Evolutionary conservation across 129 eudicot species (phyloP).

Genomic region (Flaveria brownii): DNA sequence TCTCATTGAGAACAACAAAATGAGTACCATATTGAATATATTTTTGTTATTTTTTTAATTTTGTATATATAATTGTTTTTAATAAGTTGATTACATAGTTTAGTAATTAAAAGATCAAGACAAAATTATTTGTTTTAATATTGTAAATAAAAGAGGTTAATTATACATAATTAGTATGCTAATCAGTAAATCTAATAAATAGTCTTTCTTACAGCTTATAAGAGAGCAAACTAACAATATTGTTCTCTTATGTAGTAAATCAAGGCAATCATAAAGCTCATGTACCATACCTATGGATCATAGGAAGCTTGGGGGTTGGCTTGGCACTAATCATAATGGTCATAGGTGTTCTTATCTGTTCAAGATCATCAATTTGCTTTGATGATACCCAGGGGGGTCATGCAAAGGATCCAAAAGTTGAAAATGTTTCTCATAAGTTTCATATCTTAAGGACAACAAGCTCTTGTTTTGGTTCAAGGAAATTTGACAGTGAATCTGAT

Average conservation of each 20-base stretch:
- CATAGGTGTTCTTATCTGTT: conserved; percentile 43
- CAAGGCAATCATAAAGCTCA: conserved; percentile 49
- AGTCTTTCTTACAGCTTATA: conserved; percentile 14
- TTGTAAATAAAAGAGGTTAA: not conserved
- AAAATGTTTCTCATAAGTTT: conserved; percentile 59
- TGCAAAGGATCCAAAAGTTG: conserved; percentile 50
- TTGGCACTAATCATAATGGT: conserved; percentile 50
- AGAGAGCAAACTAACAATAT: conserved; percentile 14
- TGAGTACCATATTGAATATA: not conserved
- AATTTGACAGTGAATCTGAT: conserved; percentile 29
- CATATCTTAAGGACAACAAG: conserved; percentile 66
- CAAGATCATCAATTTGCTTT: conserved; percentile 51
- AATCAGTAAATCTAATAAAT: not conserved
- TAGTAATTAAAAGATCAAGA: not conserved
- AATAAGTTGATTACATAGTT: not conserved
- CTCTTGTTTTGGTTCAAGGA: conserved; percentile 84
- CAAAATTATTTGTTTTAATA: not conserved
- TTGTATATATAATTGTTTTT: not conserved
- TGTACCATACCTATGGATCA: conserved; percentile 70
- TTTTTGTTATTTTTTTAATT: not conserved
- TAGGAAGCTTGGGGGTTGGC: conserved; percentile 64
- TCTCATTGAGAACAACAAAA: conserved; percentile 2
- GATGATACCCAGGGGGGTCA: conserved; percentile 40
- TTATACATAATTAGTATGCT: not conserved
- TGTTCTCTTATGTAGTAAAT: conserved; percentile 46